Conservation (phyloP, 176 grass and related monocot genomes). For the Tillandsia fasciculata region DNA sequence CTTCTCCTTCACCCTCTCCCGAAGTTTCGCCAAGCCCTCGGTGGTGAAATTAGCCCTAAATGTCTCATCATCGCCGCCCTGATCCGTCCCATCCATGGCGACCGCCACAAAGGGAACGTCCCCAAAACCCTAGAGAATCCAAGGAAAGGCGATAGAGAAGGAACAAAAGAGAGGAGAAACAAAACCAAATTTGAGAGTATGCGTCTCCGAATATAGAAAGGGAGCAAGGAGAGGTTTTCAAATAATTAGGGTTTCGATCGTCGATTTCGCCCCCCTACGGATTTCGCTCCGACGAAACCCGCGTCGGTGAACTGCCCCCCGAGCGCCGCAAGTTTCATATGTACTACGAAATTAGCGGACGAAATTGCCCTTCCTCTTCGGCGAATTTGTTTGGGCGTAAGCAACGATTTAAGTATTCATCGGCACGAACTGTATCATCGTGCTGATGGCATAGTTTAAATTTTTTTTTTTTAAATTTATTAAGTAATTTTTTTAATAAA, state of each 20-base stretch:
- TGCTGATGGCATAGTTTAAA: too few relatives aligned
- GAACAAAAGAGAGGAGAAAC: neutral
- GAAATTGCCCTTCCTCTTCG: neutral
- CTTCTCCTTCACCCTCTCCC: conserved; percentile 55
- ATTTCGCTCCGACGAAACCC: neutral
- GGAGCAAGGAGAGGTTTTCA: too few relatives aligned
- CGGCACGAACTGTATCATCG: too few relatives aligned
- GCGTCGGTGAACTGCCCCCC: neutral
- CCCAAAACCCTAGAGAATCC: conserved; percentile 5
- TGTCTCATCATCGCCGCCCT: conserved; percentile 33
- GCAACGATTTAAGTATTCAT: too few relatives aligned
- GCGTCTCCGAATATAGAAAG: too few relatives aligned
- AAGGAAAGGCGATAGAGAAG: neutral
- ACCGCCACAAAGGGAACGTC: neutral
- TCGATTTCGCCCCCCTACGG: too few relatives aligned
- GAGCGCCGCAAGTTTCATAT: neutral
- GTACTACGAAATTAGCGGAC: neutral
- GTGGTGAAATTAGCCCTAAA: conserved; percentile 61
- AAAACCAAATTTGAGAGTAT: neutral
- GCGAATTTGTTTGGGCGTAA: too few relatives aligned
- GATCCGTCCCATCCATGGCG: conserved; percentile 12
- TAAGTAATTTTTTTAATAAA: too few relatives aligned
- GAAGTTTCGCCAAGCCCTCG: conserved; percentile 48
- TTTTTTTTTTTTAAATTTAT: too few relatives aligned
- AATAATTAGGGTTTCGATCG: too few relatives aligned